Evolutionary conservation across 306 rosid genomes (phyloP), one percentile per base, ranked within the genome.

Genomic region (Fragaria nilgerrensis): DNA sequence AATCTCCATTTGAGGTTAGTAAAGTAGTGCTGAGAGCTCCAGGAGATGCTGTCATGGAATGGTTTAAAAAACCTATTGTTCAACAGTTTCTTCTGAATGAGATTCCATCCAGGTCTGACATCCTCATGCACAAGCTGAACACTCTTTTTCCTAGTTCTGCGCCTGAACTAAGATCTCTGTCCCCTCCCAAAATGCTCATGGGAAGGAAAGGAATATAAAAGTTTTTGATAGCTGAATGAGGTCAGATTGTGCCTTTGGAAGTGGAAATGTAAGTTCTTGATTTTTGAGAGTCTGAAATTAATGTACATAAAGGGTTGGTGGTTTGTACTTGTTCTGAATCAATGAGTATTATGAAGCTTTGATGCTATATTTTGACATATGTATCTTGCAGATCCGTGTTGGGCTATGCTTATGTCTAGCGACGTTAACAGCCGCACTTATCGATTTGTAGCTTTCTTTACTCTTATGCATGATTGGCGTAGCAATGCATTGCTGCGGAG

Each of bases 61-160:
- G 98, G 97, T 95, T 89, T 75, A 95, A 92, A 87, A 95, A 95
- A 82, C 97, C 98, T 23, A 92, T 92, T 36, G 98, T 95, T 77
- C 97, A 95, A 81, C 96, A 95, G 84, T 95, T 95, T 88, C 97
- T 95, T 78, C 85, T 92, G 59, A 95, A 95, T 55, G 98, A 95
- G 68, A 87, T 87, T 73, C 98, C 97, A 1, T 90, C 98, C 11
- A 84, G 91, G 77, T 29, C 98, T 36, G 98, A 95, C 82, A 84
- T 95, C 77, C 86, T 95, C 70, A 89, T 92, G 98, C 98, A 90
- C 86, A 95, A 78, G 89, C 75, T 95, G 87, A 95, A 92, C 85
- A 92, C 86, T 72, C 93, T 90, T 76, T 95, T 95, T 75, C 98
- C 98, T 15, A 90, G 93, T 81, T 92, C 98, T 67, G 97, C 98